Conservation (phyloP, 192 early-diverging fungal genomes). For the Entomortierella beljakovae region DNA sequence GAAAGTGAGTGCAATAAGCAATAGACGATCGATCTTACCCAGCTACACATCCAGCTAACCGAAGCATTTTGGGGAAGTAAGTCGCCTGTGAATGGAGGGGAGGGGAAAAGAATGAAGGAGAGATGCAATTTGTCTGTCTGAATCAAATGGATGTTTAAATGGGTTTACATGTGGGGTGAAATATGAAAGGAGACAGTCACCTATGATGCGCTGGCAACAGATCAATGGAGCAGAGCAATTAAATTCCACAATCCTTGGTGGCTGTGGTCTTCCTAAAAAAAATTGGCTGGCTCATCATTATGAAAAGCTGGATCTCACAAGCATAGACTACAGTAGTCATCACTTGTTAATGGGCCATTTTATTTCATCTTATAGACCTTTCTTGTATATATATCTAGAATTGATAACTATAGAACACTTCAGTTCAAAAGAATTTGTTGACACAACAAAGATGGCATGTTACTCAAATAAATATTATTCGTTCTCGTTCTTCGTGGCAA, state of each 20-base stretch:
- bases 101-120: not conserved
- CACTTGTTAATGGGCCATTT: no score
- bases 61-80: conserved; percentile 48
- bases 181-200: not conserved
- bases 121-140: not conserved
- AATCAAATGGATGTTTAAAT: not conserved
- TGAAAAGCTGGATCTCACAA: no score
- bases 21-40: conserved; percentile 6
- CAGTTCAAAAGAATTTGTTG: no score
- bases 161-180: not conserved
- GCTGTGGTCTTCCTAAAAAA: not conserved
- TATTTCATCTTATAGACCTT: no score
- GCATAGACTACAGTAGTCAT: no score
- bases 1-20: not conserved
- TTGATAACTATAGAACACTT: no score
- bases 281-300: no score
- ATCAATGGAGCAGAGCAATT: not conserved
- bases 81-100: not conserved
- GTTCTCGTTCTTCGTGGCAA: no score
- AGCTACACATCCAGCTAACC: conserved; percentile 58
- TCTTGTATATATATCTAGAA: no score
- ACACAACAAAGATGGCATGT: no score
- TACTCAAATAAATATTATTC: no score
- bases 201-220: not conserved
- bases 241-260: not conserved